Conservation (phyloP, 176 grass and related monocot species). For the Canna indica region DNA sequence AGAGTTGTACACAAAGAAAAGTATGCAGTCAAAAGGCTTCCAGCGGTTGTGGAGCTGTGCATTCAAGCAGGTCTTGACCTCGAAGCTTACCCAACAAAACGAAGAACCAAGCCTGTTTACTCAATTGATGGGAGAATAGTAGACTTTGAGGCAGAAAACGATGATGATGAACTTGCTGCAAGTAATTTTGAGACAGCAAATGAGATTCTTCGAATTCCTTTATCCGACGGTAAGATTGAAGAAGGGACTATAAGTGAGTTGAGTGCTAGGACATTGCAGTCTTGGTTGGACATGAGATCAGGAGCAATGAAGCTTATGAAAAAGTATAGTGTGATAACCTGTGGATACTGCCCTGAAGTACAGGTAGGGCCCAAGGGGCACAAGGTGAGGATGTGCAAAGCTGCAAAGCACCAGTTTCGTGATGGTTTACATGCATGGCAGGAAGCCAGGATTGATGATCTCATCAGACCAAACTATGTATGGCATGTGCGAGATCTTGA, state of each 20-base stretch:
- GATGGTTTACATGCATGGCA: conserved; percentile 61
- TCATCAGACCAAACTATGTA: conserved; percentile 44
- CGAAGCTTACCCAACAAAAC: conserved; percentile 40
- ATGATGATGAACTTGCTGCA: neutral
- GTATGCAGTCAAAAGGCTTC: conserved; percentile 35
- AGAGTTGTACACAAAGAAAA: conserved; percentile 67
- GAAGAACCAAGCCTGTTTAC: conserved; percentile 46
- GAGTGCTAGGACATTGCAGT: conserved; percentile 30
- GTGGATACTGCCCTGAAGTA: conserved; percentile 65
- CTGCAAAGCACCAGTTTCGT: conserved; percentile 51
- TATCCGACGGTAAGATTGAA: neutral
- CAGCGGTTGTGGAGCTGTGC: conserved; percentile 55
- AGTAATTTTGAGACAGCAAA: neutral
- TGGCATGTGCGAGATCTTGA: conserved; percentile 29
- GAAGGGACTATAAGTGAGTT: conserved; percentile 16
- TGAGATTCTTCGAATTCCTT: neutral
- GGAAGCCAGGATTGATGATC: conserved; percentile 59
- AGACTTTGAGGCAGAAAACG: conserved; percentile 45
- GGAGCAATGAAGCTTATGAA: conserved; percentile 44
- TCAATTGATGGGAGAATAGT: conserved; percentile 55
- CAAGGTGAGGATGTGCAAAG: conserved; percentile 66
- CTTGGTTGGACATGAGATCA: conserved; percentile 38
- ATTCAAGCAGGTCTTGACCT: conserved; percentile 54
- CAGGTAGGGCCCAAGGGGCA: conserved; percentile 72
- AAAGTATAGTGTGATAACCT: conserved; percentile 48